A percentile compares a stretch with the other conserved stretches of the same genome.
phyloP scores from a whole-genome alignment of 495 filamentous ascomycete genomes.

The Aspergillus hancockii region DNA sequence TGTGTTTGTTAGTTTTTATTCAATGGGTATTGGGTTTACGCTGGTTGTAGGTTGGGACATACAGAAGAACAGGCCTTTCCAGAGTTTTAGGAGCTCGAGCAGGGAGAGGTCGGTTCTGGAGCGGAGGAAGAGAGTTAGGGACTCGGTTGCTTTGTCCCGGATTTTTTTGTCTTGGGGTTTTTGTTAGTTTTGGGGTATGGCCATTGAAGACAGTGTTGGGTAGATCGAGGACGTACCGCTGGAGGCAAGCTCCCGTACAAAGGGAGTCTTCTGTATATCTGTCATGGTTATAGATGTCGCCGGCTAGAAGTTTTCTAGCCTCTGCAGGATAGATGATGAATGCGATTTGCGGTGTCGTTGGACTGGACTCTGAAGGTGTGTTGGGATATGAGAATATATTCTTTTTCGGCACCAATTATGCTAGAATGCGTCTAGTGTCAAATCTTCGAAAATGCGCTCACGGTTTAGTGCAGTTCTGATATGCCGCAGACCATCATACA shows the following conservation, averaged over 20 bases:
- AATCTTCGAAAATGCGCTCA: not conserved
- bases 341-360: not conserved
- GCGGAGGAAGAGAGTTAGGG: conserved; percentile 75
- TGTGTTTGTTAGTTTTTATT: conserved; percentile 3
- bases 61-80: conserved; percentile 98
- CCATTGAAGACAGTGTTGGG: not conserved
- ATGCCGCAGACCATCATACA: not conserved
- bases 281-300: conserved; percentile 34
- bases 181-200: conserved; percentile 1
- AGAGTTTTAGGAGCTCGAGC: conserved; percentile 85
- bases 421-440: not conserved
- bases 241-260: conserved; percentile 74
- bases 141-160: conserved; percentile 77
- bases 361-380: not conserved
- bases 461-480: not conserved
- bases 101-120: conserved; percentile 65
- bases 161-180: conserved; percentile 71
- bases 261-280: conserved; percentile 62
- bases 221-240: conserved; percentile 56
- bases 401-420: not conserved
- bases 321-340: not conserved
- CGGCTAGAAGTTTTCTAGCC: not conserved
- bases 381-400: not conserved
- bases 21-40: not conserved
- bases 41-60: conserved; percentile 17